These are phyloP conservation scores for Histomonas meleagridis DNA, from an alignment of 208 protist species.

Conservation along the genomic window DNA sequence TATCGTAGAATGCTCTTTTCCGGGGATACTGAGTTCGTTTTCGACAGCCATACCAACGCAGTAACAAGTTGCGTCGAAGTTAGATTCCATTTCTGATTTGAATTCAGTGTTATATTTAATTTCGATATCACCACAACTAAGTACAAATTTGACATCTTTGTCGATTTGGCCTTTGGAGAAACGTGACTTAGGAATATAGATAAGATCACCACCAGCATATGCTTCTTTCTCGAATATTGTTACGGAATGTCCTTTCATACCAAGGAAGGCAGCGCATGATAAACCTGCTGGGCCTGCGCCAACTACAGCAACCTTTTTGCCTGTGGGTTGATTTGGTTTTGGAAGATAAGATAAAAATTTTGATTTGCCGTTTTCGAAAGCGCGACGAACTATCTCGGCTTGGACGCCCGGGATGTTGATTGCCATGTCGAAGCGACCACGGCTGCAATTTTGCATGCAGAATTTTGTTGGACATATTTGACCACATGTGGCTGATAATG, in stretches of 20 bases:
- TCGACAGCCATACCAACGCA: not conserved
- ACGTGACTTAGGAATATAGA: not conserved
- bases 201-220: not conserved
- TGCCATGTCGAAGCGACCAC: not conserved
- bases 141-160: not conserved
- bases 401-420: not conserved
- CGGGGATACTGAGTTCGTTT: not conserved
- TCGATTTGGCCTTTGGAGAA: not conserved
- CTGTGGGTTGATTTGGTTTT: not conserved
- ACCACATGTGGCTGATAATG: not conserved
- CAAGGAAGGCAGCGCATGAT: not conserved
- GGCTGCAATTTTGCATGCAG: not conserved
- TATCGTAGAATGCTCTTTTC: not conserved
- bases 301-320: not conserved
- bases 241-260: not conserved
- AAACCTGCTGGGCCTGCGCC: not conserved
- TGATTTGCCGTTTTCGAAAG: not conserved
- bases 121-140: not conserved
- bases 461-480: not conserved
- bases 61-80: not conserved
- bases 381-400: not conserved
- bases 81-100: not conserved
- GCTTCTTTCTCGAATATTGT: not conserved
- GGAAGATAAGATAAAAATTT: not conserved
- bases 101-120: slow-evolving; percentile 2